Evolutionary conservation across 2,329 filamentous ascomycete species (phyloP), one percentile per base, ranked within the genome.

Genomic region (Neophaeococcomyces aloes): DNA sequence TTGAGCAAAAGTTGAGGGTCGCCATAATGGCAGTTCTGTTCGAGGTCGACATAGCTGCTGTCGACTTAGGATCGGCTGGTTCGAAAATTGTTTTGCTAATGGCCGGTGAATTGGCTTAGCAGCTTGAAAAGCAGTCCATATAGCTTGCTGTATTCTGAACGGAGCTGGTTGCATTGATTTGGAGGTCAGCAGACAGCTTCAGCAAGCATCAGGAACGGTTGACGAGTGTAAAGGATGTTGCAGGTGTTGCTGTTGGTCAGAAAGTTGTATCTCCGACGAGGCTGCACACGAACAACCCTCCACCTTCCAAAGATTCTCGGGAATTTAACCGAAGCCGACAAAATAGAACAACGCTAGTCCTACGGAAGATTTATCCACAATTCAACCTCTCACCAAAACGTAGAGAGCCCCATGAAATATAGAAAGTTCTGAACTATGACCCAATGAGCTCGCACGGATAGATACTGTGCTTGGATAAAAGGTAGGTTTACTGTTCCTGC

Each of bases 41-140:
- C 23, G 43, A 3, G 14, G 13, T 18, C 19, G 36, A 2, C 11
- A 19, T 33, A 27, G 6, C 30, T 23, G 30, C 6, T 11, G 19
- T 23, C 31, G 13, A 5, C 13, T 14, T 19, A 13, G 29, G 10
- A 21, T n/a, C 14, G 29, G 15, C 29, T 25, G 36, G 17, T 11
- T 21, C 10, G 27, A 23, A 17, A 38, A 30, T 34, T 40, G 34
- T 23, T 23, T 35, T 33, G 39, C 25, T 11, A 46, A 27, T 14
- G 38, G 30, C 33, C 31, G 38, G 14, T 46, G 40, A 32, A 42
- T 42, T 11, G 53, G 51, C 29, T 49, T 50, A 56, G 47, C 50
- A 38, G 52, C 51, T 49, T 45, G 48, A 49, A 56, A 56, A 19
- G 52, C 52, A 45, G 52, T 47, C 48, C 54, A 53, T 45, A 56